A percentile compares a stretch with the other conserved stretches of the same genome.
phyloP scores from a whole-genome alignment of 2,329 filamentous ascomycete genomes.

The Colletotrichum chrysophilum region DNA sequence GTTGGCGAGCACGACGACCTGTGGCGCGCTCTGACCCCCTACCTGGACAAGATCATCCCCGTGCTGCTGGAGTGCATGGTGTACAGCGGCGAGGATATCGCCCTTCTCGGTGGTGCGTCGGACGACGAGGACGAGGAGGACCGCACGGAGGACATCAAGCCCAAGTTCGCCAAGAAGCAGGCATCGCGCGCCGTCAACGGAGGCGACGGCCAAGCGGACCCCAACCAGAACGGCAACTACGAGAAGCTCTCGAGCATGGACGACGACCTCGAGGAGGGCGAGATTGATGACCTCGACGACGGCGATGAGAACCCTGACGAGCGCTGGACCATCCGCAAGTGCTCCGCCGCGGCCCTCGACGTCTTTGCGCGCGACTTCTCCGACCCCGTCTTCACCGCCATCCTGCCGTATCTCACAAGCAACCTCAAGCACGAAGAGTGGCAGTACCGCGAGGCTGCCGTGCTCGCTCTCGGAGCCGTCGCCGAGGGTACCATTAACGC shows the following conservation, averaged over 20 bases:
- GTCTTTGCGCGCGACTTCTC: constrained; percentile 93
- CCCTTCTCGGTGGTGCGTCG: constrained; percentile 80
- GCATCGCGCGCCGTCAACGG: constrained; percentile 64
- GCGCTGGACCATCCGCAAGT: constrained; percentile 94
- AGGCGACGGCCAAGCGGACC: constrained; percentile 54
- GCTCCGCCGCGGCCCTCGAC: constrained; percentile 93
- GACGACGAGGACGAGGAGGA: constrained; percentile 94
- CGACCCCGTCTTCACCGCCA: constrained; percentile 85
- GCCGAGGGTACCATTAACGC: constrained; percentile 93
- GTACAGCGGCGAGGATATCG: constrained; percentile 92
- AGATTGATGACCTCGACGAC: constrained; percentile 72
- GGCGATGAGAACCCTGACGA: constrained; percentile 87
- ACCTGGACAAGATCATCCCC: constrained; percentile 84
- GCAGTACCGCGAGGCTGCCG: constrained; percentile 91
- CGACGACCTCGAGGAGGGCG: constrained; percentile 85
- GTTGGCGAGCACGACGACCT: constrained; percentile 87
- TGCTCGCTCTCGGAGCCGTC: constrained; percentile 91
- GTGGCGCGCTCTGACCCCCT: constrained; percentile 77
- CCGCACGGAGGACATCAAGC: constrained; percentile 87
- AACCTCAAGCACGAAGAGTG: constrained; percentile 90
- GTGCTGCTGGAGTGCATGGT: constrained; percentile 94
- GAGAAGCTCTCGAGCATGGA: constrained; percentile 65
- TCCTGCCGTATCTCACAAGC: constrained; percentile 88
- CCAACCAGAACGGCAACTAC: constrained; percentile 60
- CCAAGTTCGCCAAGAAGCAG: constrained; percentile 80